These are phyloP conservation scores for fission yeast (Schizosaccharomyces pombe) DNA, from an alignment of 805 yeast genomes.

Conservation along the genomic window DNA sequence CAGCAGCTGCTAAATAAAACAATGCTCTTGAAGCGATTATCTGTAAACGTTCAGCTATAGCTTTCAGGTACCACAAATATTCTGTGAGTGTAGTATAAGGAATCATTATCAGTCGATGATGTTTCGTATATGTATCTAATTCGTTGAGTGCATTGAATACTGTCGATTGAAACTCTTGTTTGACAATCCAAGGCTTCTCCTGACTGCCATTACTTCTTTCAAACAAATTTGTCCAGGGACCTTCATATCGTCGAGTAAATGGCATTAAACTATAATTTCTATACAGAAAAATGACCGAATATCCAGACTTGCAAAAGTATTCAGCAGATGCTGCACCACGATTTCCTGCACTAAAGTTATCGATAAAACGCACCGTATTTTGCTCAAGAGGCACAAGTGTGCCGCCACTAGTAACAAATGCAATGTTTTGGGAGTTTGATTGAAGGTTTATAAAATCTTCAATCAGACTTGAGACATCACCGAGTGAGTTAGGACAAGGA, in stretches of 20 bases:
- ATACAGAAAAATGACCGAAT: slow-evolving; percentile 80
- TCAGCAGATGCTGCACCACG: slow-evolving; percentile 95
- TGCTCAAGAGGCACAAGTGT: slow-evolving; percentile 94
- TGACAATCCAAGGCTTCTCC: background rate
- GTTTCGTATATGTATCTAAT: slow-evolving; percentile 20
- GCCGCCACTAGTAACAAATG: slow-evolving; percentile 34
- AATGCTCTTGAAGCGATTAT: slow-evolving; percentile 34
- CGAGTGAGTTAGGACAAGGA: background rate
- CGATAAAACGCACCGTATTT: slow-evolving; percentile 89
- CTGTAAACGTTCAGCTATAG: slow-evolving; percentile 37
- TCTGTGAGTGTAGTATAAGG: slow-evolving; percentile 93
- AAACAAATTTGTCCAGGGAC: background rate
- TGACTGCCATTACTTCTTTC: background rate
- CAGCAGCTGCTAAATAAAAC: slow-evolving; percentile 90
- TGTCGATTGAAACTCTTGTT: background rate
- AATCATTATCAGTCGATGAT: slow-evolving; percentile 35
- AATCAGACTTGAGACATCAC: background rate
- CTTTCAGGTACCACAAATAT: slow-evolving; percentile 60
- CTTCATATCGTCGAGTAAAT: slow-evolving; percentile 44
- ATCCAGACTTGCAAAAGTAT: slow-evolving; percentile 59
- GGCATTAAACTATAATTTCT: slow-evolving; percentile 83
- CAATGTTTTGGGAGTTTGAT: background rate
- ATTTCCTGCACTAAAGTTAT: slow-evolving; percentile 92
- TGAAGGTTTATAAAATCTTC: background rate
- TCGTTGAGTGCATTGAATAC: background rate